phyloP scores from a whole-genome alignment of 2,329 filamentous ascomycete species.

The Chalaropsis thielavioides region DNA sequence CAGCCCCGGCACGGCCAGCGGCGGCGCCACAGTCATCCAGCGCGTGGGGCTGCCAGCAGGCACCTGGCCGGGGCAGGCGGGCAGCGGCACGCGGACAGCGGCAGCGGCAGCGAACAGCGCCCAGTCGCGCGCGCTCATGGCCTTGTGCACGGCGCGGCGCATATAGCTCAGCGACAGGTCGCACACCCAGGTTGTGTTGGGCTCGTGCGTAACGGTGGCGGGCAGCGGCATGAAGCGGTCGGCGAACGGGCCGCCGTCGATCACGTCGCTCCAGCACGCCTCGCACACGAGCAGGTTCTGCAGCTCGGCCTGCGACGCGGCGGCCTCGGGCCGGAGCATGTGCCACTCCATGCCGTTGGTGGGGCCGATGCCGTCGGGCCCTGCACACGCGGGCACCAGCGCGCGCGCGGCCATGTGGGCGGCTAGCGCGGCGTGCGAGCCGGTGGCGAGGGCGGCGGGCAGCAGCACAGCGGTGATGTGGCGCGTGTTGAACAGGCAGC shows the following conservation, averaged over 20 bases:
- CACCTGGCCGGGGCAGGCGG: not conserved
- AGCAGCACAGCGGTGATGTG: not conserved
- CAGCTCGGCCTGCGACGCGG: constrained; percentile 19
- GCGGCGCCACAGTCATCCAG: constrained; percentile 16
- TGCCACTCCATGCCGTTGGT: constrained; percentile 25
- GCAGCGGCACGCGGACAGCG: not conserved
- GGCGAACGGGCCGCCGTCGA: constrained; percentile 24
- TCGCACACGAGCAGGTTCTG: constrained; percentile 27
- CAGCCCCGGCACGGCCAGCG: constrained; percentile 21
- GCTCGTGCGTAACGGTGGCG: constrained; percentile 18
- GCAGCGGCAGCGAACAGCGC: constrained; percentile 21
- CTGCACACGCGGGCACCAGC: constrained; percentile 24
- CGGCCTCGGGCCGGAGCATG: constrained; percentile 17
- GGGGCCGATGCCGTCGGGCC: constrained; percentile 17
- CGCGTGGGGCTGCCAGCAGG: not conserved
- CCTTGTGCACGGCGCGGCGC: constrained; percentile 18
- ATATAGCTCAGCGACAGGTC: constrained; percentile 23
- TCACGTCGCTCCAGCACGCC: constrained; percentile 27
- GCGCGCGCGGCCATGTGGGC: constrained; percentile 23
- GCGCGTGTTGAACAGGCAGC: constrained; percentile 12
- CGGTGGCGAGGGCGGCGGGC: not conserved
- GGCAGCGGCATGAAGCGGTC: constrained; percentile 23
- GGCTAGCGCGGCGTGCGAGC: constrained; percentile 18
- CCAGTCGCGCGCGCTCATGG: constrained; percentile 23
- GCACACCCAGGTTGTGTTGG: constrained; percentile 23